phyloP scores from a whole-genome alignment of 306 rosid species.

The Corylus heterophylla region DNA sequence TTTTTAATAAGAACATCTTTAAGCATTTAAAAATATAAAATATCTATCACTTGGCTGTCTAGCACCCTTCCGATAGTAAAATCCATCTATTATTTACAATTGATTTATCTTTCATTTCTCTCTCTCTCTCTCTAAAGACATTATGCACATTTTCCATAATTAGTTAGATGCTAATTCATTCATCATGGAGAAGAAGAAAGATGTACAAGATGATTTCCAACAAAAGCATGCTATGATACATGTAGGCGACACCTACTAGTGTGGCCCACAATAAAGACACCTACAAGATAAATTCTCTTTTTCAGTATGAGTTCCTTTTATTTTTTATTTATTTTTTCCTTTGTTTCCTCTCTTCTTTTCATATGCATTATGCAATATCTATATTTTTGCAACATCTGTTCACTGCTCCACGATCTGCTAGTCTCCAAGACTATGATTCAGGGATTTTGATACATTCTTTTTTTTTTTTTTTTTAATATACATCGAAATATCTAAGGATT shows the following conservation, averaged over 20 bases:
- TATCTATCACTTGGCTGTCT: too few species aligned
- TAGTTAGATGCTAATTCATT: not conserved
- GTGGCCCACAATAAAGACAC: not conserved
- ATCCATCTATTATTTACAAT: not conserved
- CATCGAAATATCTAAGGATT: not conserved
- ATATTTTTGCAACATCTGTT: not conserved
- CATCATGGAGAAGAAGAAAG: too few species aligned
- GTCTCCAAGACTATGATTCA: not conserved
- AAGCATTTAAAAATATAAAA: too few species aligned
- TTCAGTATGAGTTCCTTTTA: not conserved
- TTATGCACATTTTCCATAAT: not conserved
- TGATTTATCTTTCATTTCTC: not conserved
- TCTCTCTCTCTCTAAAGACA: not conserved
- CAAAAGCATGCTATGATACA: not conserved
- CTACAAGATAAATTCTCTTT: not conserved
- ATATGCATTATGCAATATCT: too few species aligned
- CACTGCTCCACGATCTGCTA: not conserved
- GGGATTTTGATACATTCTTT: not conserved
- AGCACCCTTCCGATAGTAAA: too few species aligned
- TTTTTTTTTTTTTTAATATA: too few species aligned
- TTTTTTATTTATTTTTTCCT: not conserved
- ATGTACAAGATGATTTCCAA: not conserved
- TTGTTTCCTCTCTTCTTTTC: not conserved
- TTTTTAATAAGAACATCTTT: too few species aligned
- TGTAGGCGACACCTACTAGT: not conserved